A percentile compares a stretch with the other conserved stretches of the same genome.
phyloP scores from a whole-genome alignment of 805 yeast species.

The Yamadazyma akitaensis region DNA sequence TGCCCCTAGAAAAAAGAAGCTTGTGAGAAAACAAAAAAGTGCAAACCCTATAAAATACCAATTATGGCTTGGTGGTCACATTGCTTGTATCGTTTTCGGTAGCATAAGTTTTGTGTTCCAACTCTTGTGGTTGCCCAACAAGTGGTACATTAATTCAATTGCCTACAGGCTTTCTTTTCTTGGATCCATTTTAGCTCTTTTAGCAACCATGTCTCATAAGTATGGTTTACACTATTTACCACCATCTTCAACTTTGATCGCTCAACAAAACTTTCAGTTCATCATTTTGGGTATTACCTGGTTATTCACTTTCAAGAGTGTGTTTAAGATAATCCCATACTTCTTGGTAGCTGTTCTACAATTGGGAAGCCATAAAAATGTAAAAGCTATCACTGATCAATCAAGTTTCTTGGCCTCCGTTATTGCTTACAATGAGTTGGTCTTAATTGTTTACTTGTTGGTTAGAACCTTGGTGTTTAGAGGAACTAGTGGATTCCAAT shows the following conservation, averaged over 20 bases:
- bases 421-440: conserved; percentile 60
- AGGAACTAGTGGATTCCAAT: conserved; percentile 68
- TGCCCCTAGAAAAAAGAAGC: conserved; percentile 23
- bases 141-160: conserved; percentile 45
- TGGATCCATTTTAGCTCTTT: conserved; percentile 53
- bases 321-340: conserved; percentile 64
- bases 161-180: conserved; percentile 53
- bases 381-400: conserved; percentile 38
- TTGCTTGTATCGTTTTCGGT: conserved; percentile 44
- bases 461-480: conserved; percentile 61
- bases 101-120: conserved; percentile 34
- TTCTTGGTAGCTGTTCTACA: conserved; percentile 57
- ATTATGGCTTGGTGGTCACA: conserved; percentile 60
- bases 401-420: conserved; percentile 39
- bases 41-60: conserved; percentile 42
- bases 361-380: conserved; percentile 38
- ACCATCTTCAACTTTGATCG: conserved; percentile 57
- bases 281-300: conserved; percentile 53
- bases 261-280: conserved; percentile 76
- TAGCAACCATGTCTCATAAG: conserved; percentile 53
- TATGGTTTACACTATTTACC: conserved; percentile 60
- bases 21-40: conserved; percentile 26
- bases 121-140: conserved; percentile 37
- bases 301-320: conserved; percentile 61
- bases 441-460: conserved; percentile 49